These are phyloP conservation scores for Kwoniella europaea DNA, from an alignment of 768 basidiomycete species.

Conservation along the genomic window DNA sequence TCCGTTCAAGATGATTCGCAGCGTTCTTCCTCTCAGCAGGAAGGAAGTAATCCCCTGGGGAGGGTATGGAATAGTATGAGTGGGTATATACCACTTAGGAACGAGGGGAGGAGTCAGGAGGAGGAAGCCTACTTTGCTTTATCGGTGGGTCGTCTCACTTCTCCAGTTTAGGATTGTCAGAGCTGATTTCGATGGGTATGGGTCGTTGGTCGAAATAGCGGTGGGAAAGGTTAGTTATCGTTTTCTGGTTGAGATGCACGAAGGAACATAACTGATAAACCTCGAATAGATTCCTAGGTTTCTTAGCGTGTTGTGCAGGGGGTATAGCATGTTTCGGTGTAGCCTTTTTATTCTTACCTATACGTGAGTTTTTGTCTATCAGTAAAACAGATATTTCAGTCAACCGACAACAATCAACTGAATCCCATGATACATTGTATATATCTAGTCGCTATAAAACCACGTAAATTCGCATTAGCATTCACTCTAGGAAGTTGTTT, in stretches of 20 bases:
- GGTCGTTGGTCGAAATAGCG: constrained; percentile 67
- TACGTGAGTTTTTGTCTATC: too few species aligned
- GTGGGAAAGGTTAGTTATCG: constrained; percentile 78
- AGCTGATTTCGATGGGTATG: background rate
- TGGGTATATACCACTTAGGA: constrained; percentile 83
- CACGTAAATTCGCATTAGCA: constrained; percentile 86
- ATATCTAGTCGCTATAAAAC: constrained; percentile 66
- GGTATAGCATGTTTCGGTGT: constrained; percentile 83
- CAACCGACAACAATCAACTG: too few species aligned
- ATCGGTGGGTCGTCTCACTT: constrained; percentile 37
- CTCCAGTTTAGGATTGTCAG: background rate
- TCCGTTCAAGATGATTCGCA: constrained; percentile 55
- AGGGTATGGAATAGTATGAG: constrained; percentile 85
- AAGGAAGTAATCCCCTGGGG: constrained; percentile 70
- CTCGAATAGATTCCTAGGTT: constrained; percentile 76
- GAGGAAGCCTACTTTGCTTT: constrained; percentile 87
- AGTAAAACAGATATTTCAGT: too few species aligned
- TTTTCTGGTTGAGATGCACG: background rate
- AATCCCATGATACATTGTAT: too few species aligned
- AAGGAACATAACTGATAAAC: background rate
- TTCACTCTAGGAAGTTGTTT: constrained; percentile 89
- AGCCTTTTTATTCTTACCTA: constrained; percentile 66
- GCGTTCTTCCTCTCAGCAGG: constrained; percentile 2
- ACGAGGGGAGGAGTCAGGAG: constrained; percentile 81
- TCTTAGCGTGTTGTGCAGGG: constrained; percentile 84